Evolutionary conservation across 352 stramenopile species (phyloP).

Genomic region (Globisporangium recalcitrans): DNA sequence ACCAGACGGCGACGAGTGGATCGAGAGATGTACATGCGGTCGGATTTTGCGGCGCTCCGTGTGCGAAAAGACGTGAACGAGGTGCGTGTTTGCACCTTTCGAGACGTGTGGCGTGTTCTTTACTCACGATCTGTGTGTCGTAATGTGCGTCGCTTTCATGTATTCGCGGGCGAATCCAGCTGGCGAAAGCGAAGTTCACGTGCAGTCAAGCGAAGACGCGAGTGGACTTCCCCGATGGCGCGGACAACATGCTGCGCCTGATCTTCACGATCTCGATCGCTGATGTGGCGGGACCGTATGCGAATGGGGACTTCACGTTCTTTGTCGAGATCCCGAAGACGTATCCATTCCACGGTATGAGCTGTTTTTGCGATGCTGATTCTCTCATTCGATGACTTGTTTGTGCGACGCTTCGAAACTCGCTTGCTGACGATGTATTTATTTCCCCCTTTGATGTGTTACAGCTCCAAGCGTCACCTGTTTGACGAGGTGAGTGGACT

Average conservation of each 20-base stretch:
- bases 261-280: slow-evolving; percentile 80
- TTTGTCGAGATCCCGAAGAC: slow-evolving; percentile 84
- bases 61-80: slow-evolving; percentile 87
- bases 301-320: slow-evolving; percentile 84
- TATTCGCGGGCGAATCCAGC: slow-evolving; percentile 11
- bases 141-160: neutral
- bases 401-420: neutral
- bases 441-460: neutral
- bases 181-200: slow-evolving; percentile 78
- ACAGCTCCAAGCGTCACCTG: slow-evolving; percentile 68
- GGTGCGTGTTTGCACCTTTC: slow-evolving; percentile 23
- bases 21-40: slow-evolving; percentile 58
- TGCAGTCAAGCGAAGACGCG: slow-evolving; percentile 71
- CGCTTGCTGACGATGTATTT: neutral
- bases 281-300: slow-evolving; percentile 65
- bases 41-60: slow-evolving; percentile 69
- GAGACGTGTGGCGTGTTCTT: neutral
- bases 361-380: neutral
- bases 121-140: neutral
- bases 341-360: slow-evolving; percentile 79
- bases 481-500: slow-evolving; percentile 44
- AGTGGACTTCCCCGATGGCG: slow-evolving; percentile 79
- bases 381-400: neutral
- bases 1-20: neutral
- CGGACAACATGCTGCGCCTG: slow-evolving; percentile 74